Conservation (phyloP, 2,329 filamentous ascomycete species). For the Calonectria pauciramosa region DNA sequence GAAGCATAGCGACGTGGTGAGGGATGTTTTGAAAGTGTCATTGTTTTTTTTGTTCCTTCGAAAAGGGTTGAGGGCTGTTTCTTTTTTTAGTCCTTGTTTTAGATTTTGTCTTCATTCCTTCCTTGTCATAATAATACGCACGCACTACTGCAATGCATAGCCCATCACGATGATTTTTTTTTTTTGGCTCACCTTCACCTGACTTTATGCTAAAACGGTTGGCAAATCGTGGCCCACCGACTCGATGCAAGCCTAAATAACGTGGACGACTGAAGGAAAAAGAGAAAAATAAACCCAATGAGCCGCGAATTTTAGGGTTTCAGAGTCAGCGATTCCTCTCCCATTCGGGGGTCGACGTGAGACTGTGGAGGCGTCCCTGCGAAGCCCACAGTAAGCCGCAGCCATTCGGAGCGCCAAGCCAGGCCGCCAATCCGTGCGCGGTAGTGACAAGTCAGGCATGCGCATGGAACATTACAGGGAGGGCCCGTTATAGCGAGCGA, state of each 20-base stretch:
- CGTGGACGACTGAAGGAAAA: background rate
- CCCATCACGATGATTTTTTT: background rate
- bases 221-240: background rate
- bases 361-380: background rate
- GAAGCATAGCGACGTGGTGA: background rate
- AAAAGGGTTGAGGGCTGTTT: background rate
- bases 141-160: background rate
- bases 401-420: background rate
- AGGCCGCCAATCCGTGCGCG: background rate
- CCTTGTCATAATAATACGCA: background rate
- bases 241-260: background rate
- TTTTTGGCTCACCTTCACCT: background rate
- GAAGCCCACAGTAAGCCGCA: conserved; percentile 15
- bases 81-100: conserved; percentile 2
- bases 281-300: background rate
- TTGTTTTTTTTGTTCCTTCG: background rate
- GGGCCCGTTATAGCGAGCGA: background rate
- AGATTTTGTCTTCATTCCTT: background rate
- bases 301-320: background rate
- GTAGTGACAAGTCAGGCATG: background rate
- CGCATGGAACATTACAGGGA: background rate
- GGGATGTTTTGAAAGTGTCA: background rate
- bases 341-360: background rate
- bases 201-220: background rate
- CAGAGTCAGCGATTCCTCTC: background rate